These are phyloP conservation scores for Plasmodium knowlesi DNA, from an alignment of 169 alveolate species.

Conservation along the genomic window DNA sequence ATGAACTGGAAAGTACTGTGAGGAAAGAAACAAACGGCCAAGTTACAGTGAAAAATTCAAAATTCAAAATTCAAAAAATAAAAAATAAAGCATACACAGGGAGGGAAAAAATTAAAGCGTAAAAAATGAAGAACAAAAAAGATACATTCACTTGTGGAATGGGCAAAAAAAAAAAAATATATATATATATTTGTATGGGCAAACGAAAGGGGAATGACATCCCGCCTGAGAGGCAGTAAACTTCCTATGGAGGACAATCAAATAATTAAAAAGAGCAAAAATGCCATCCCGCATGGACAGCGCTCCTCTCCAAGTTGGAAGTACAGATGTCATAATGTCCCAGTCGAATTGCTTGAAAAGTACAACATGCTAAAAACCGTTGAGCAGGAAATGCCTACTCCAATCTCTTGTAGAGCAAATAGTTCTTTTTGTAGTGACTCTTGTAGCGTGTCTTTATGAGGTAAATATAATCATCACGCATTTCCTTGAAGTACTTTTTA, in stretches of 20 bases:
- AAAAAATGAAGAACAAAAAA: background rate
- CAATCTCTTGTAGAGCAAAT: slow-evolving; percentile 7
- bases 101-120: background rate
- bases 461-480: slow-evolving; percentile 30
- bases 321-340: background rate
- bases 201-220: background rate
- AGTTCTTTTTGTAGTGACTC: slow-evolving; percentile 24
- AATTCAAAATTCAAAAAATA: background rate
- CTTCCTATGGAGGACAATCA: background rate
- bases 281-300: background rate
- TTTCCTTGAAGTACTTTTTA: slow-evolving; percentile 11
- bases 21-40: background rate
- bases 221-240: background rate
- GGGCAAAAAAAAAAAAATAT: background rate
- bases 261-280: background rate
- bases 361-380: background rate
- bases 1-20: background rate
- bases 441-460: slow-evolving; percentile 6
- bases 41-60: background rate
- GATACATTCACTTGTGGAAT: background rate
- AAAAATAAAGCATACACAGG: background rate
- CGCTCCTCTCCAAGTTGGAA: background rate
- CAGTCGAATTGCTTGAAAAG: background rate
- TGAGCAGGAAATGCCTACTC: background rate
- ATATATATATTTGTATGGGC: background rate